Conservation (phyloP, 148 eudicot genomes). For the Vaccinium macrocarpon region DNA sequence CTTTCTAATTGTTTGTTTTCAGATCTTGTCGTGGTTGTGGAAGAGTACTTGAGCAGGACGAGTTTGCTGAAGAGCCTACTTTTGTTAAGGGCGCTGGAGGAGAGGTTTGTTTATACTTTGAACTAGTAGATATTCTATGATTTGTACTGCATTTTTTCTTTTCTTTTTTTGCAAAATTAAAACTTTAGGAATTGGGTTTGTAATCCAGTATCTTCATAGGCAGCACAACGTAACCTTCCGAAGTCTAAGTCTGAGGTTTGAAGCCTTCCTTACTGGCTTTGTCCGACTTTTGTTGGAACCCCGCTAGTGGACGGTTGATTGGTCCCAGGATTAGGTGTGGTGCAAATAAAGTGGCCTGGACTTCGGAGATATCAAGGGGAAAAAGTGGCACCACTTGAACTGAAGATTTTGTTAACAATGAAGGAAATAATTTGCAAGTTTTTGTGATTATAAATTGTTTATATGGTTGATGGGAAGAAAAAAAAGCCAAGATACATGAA, state of each 20-base stretch:
- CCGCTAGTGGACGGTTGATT: no score
- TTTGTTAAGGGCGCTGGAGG: constrained; percentile 36
- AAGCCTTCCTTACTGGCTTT: no score
- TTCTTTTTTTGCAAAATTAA: not conserved
- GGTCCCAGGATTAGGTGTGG: no score
- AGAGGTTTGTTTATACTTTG: constrained; percentile 30
- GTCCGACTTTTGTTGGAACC: no score
- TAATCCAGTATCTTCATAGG: not conserved
- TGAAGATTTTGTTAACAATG: not conserved
- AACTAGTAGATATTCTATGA: not conserved
- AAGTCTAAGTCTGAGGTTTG: no score
- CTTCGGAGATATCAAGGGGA: no score
- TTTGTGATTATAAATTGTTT: not conserved
- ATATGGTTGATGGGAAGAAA: not conserved
- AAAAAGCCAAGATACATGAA: not conserved
- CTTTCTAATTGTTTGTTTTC: not conserved
- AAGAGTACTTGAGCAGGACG: constrained; percentile 32
- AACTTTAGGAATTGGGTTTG: not conserved
- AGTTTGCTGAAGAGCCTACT: constrained; percentile 34
- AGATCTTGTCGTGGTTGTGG: constrained; percentile 52
- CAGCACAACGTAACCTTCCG: not conserved
- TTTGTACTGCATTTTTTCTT: not conserved
- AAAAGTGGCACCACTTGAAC: not conserved
- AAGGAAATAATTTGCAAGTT: not conserved
- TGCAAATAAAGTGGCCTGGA: no score